These are phyloP conservation scores for Coriaria nepalensis DNA, from an alignment of 306 rosid species.

Conservation along the genomic window DNA sequence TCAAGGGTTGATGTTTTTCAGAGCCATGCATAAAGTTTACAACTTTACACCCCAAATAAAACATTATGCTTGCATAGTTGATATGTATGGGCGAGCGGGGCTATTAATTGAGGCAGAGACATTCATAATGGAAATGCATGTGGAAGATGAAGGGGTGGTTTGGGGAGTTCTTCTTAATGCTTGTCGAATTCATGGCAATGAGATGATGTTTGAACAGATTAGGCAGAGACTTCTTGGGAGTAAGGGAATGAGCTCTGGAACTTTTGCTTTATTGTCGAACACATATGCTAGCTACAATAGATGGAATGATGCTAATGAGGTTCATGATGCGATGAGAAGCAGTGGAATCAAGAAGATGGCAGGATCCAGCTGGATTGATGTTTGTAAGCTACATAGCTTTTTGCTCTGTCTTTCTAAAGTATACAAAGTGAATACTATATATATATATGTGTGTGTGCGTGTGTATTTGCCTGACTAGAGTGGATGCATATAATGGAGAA, in stretches of 20 bases:
- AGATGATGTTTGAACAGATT: constrained; percentile 38
- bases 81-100: constrained; percentile 42
- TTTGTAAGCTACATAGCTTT: too few relatives aligned
- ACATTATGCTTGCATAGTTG: constrained; percentile 28
- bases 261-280: constrained; percentile 56
- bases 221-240: constrained; percentile 21
- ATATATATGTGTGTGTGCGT: too few relatives aligned
- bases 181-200: constrained; percentile 52
- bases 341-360: constrained; percentile 40
- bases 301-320: constrained; percentile 59
- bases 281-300: constrained; percentile 42
- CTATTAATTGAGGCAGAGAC: constrained; percentile 48
- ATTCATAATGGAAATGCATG: constrained; percentile 28
- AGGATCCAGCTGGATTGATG: constrained; percentile 60
- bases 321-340: constrained; percentile 41
- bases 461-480: too few relatives aligned
- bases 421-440: too few relatives aligned
- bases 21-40: constrained; percentile 46
- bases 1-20: constrained; percentile 36
- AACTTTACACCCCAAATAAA: constrained; percentile 16
- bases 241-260: constrained; percentile 30
- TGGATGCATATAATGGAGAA: too few relatives aligned
- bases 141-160: constrained; percentile 28
- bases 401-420: too few relatives aligned
- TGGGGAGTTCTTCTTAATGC: constrained; percentile 72